These are phyloP conservation scores for Bipolaris gigantea DNA, from an alignment of 2,329 filamentous ascomycete species.

Conservation along the genomic window DNA sequence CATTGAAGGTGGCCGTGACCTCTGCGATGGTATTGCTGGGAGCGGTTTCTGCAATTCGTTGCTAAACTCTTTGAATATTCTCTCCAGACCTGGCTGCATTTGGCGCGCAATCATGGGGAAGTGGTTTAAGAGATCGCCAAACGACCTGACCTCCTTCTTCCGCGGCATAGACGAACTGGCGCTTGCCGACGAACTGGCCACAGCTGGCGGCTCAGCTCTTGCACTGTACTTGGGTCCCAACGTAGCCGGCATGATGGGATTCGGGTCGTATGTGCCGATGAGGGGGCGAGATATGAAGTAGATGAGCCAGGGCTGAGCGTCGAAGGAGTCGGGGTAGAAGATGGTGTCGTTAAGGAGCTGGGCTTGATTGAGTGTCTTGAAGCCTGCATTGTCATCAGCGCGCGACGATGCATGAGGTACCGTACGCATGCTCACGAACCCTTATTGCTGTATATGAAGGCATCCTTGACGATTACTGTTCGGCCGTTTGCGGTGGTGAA, in stretches of 20 bases:
- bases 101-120: conserved; percentile 96
- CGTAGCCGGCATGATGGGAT: conserved; percentile 67
- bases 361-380: conserved; percentile 87
- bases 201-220: conserved; percentile 4
- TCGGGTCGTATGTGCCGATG: conserved; percentile 78
- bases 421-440: conserved; percentile 54
- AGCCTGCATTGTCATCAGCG: conserved; percentile 61
- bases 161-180: conserved; percentile 54
- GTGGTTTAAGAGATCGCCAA: conserved; percentile 83
- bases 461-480: conserved; percentile 92
- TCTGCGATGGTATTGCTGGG: conserved; percentile 66
- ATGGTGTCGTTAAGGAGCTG: conserved; percentile 81
- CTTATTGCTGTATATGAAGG: conserved; percentile 93
- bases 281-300: conserved; percentile 94
- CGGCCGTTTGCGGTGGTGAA: conserved; percentile 90
- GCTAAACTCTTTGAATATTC: conserved; percentile 85
- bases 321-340: conserved; percentile 86
- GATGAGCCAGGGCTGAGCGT: conserved; percentile 90
- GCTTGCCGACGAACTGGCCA: conserved; percentile 25
- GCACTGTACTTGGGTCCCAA: conserved; percentile 26
- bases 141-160: conserved; percentile 91
- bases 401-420: background rate
- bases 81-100: conserved; percentile 90
- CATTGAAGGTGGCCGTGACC: conserved; percentile 36
- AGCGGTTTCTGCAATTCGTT: conserved; percentile 82